These are phyloP conservation scores for Linnemannia elongata DNA, from an alignment of 192 early-diverging fungal genomes.

Conservation along the genomic window DNA sequence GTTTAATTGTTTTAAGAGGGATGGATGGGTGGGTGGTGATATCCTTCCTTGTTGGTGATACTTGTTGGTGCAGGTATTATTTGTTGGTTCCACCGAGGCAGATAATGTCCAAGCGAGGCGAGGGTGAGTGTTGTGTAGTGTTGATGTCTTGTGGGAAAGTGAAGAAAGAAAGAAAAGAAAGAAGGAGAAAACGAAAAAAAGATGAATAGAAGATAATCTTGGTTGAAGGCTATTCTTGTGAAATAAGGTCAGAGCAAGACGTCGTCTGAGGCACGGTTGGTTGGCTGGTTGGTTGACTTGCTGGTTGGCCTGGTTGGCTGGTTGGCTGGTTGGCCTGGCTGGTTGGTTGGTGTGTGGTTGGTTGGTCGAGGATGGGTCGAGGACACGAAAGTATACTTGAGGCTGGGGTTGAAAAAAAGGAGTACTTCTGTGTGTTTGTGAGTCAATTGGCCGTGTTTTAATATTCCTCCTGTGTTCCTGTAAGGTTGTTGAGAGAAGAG, in stretches of 20 bases:
- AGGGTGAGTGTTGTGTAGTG: neutral
- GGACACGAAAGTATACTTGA: neutral
- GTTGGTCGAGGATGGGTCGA: neutral
- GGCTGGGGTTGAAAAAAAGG: slow-evolving; percentile 6
- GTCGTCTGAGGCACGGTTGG: neutral
- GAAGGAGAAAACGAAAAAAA: neutral
- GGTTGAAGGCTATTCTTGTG: neutral
- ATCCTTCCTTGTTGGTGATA: no score
- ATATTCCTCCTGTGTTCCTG: neutral
- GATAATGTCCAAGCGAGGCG: neutral
- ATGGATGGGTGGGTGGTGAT: no score
- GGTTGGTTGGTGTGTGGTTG: neutral
- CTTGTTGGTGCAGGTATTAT: no score
- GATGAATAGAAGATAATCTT: neutral
- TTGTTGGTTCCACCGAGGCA: no score
- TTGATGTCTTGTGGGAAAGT: slow-evolving; percentile 13
- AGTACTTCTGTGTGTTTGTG: neutral
- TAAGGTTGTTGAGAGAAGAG: neutral
- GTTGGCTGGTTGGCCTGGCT: neutral
- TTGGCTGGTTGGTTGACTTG: neutral
- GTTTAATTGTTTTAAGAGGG: no score
- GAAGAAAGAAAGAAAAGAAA: neutral
- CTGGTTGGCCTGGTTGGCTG: neutral
- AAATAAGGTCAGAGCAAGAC: slow-evolving; percentile 3
- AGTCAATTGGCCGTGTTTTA: neutral